Conservation (phyloP, 805 yeast species). For the Zygoascus tannicola region DNA sequence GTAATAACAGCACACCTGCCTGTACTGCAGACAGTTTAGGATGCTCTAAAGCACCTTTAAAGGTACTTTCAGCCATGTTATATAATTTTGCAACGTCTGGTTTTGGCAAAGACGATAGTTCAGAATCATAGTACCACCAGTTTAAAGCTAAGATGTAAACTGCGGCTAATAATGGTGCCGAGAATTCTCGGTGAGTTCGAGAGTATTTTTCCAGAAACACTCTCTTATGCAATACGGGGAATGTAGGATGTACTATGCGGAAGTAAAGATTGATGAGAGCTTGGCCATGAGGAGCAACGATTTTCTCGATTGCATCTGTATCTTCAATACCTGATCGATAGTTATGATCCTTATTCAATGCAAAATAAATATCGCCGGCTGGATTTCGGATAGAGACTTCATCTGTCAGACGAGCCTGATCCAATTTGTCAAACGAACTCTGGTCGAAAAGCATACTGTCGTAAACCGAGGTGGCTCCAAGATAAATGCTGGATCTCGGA, state of each 20-base stretch:
- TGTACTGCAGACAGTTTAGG: constrained; percentile 90
- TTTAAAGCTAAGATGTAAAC: constrained; percentile 82
- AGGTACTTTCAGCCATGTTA: constrained; percentile 56
- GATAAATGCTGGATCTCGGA: constrained; percentile 81
- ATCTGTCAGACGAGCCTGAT: constrained; percentile 67
- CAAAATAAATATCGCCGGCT: constrained; percentile 62
- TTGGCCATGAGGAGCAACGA: constrained; percentile 90
- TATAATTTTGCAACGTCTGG: constrained; percentile 68
- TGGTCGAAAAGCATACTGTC: constrained; percentile 62
- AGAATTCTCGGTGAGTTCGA: constrained; percentile 82
- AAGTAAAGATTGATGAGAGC: constrained; percentile 61
- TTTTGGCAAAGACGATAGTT: constrained; percentile 61
- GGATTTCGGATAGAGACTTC: constrained; percentile 68
- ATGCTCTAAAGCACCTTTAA: constrained; percentile 64
- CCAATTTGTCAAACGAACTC: constrained; percentile 58
- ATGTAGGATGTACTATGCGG: constrained; percentile 79
- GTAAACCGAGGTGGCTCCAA: constrained; percentile 81
- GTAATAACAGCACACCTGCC: constrained; percentile 72
- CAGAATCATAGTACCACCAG: constrained; percentile 90
- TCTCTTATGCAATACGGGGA: constrained; percentile 83
- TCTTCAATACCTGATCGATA: constrained; percentile 63
- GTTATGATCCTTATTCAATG: constrained; percentile 73
- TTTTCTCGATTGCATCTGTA: constrained; percentile 73
- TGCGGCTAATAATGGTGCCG: constrained; percentile 85
- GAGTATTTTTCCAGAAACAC: constrained; percentile 87